Conservation (phyloP, 129 eudicot genomes). For the Flaveria brownii region DNA sequence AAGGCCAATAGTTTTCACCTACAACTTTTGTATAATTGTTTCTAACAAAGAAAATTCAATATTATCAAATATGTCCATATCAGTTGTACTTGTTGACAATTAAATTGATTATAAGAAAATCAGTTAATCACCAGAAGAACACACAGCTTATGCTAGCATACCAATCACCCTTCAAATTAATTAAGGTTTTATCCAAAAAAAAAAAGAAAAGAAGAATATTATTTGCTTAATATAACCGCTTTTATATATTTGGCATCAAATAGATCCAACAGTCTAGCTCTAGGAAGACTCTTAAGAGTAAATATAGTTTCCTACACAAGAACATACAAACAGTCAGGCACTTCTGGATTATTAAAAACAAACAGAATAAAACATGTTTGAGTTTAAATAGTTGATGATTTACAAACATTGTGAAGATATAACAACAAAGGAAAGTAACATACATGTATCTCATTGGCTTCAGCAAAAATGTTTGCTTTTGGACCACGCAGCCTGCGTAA, state of each 20-base stretch:
- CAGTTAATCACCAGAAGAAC: no score
- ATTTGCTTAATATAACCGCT: slow-evolving; percentile 63
- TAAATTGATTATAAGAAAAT: no score
- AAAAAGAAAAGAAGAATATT: not conserved
- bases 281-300: slow-evolving; percentile 54
- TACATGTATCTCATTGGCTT: no score
- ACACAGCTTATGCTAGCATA: no score
- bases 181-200: not conserved
- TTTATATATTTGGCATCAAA: slow-evolving; percentile 56
- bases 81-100: no score
- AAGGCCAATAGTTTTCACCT: no score
- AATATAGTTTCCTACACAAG: slow-evolving; percentile 49
- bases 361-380: not conserved
- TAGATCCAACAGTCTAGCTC: slow-evolving; percentile 56
- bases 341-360: not conserved
- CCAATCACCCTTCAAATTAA: not conserved
- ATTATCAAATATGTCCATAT: no score
- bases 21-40: no score
- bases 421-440: not conserved
- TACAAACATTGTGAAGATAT: slow-evolving; percentile 8
- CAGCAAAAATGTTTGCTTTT: no score
- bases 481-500: no score
- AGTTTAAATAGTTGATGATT: not conserved
- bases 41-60: no score
- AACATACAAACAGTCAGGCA: not conserved